phyloP scores from a whole-genome alignment of 2,329 filamentous ascomycete species.

The Dichotomopilus funicola region DNA sequence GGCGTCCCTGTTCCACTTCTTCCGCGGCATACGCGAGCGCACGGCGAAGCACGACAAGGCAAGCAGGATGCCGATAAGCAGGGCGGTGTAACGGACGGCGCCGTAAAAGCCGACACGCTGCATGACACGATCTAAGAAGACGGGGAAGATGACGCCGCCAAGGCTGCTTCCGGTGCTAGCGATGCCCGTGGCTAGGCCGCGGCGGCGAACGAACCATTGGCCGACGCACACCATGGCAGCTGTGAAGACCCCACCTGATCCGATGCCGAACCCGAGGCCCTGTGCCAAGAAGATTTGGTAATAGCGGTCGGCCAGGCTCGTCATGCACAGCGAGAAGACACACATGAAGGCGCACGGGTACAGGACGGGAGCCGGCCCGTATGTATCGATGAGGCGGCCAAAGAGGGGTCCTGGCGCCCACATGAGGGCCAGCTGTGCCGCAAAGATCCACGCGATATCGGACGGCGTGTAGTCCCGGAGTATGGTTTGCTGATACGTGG shows the following conservation, averaged over 20 bases:
- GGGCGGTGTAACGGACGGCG: not conserved
- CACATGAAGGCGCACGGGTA: not conserved
- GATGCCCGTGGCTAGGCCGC: not conserved
- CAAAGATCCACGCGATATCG: not conserved
- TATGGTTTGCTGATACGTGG: not conserved
- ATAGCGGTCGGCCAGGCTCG: constrained; percentile 1
- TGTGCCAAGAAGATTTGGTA: constrained; percentile 1
- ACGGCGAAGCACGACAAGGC: not conserved
- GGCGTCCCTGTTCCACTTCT: not conserved
- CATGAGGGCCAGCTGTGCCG: not conserved
- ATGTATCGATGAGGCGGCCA: not conserved
- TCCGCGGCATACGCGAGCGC: not conserved
- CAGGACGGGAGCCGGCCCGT: not conserved
- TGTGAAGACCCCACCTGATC: not conserved
- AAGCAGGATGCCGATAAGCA: not conserved
- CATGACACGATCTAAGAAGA: not conserved
- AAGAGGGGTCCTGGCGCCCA: not conserved
- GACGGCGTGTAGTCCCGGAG: not conserved
- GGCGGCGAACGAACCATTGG: not conserved
- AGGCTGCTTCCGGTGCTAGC: not conserved
- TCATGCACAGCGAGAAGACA: constrained; percentile 1
- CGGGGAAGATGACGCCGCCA: not conserved
- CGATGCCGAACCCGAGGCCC: not conserved
- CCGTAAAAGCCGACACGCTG: not conserved
- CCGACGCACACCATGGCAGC: constrained; percentile 1